Evolutionary conservation across 2,329 filamentous ascomycete species (phyloP).

Genomic region (Keithomyces neogunnii): DNA sequence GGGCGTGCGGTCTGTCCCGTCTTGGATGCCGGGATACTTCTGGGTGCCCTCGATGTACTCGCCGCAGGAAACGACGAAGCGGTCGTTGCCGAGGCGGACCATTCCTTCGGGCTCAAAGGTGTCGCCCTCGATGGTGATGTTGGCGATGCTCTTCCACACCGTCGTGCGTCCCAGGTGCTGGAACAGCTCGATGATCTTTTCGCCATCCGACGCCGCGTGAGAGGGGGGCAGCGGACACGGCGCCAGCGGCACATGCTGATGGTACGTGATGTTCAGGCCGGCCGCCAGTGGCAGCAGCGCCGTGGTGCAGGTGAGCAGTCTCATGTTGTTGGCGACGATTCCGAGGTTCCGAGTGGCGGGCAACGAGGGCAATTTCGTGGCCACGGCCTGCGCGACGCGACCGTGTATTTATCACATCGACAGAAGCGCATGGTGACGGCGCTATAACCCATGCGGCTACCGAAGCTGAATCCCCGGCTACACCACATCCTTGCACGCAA

Average conservation of each 20-base stretch:
- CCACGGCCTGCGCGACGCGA: too few species aligned
- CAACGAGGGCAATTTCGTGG: too few species aligned
- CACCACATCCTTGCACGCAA: too few species aligned
- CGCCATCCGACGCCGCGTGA: constrained; percentile 24
- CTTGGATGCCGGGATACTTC: constrained; percentile 34
- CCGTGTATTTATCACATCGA: too few species aligned
- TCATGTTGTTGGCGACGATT: background rate
- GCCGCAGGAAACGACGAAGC: constrained; percentile 35
- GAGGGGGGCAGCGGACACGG: constrained; percentile 25
- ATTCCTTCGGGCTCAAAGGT: constrained; percentile 42
- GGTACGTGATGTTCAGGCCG: constrained; percentile 25
- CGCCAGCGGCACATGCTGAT: constrained; percentile 20
- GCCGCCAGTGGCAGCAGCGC: constrained; percentile 1
- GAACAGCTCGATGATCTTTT: constrained; percentile 28
- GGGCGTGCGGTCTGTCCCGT: constrained; percentile 39
- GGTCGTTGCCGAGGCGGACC: constrained; percentile 31
- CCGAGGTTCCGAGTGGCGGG: too few species aligned
- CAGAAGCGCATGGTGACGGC: too few species aligned
- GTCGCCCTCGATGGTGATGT: constrained; percentile 33
- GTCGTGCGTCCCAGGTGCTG: constrained; percentile 28
- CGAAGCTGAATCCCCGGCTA: too few species aligned
- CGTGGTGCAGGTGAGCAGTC: background rate
- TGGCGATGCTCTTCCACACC: constrained; percentile 31
- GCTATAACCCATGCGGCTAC: too few species aligned
- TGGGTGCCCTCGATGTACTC: constrained; percentile 32